Conservation (phyloP, 225 moss, liverwort and hornwort species). For the Physcomitrium patens region DNA sequence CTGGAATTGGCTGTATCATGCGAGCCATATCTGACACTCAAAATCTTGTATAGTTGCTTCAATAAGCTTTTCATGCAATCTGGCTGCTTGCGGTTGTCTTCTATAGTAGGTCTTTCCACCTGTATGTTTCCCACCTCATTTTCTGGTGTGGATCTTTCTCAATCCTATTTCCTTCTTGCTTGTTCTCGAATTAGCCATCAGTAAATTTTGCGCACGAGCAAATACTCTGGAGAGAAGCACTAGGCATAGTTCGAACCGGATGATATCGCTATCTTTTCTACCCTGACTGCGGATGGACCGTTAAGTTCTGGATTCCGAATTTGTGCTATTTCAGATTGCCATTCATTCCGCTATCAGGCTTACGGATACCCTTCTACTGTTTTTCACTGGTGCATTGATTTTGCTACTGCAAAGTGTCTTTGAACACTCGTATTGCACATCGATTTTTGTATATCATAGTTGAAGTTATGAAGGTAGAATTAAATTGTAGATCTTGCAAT, state of each 20-base stretch:
- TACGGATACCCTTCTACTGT: neutral
- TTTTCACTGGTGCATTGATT: conserved; percentile 18
- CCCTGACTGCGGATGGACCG: neutral
- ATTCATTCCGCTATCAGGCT: neutral
- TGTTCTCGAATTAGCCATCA: neutral
- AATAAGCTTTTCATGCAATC: conserved; percentile 1
- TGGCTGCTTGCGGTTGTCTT: conserved; percentile 19
- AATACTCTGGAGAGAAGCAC: neutral
- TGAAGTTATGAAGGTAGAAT: neutral
- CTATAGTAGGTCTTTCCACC: neutral
- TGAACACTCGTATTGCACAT: conserved; percentile 17
- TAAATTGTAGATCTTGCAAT: neutral
- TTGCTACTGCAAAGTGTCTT: neutral
- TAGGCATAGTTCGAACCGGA: neutral
- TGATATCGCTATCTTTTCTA: neutral
- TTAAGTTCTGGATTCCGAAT: neutral
- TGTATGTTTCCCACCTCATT: conserved; percentile 25
- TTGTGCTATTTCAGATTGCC: conserved; percentile 11
- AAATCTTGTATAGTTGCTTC: conserved; percentile 63
- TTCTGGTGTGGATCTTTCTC: neutral
- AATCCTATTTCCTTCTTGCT: neutral
- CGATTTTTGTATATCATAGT: conserved; percentile 13
- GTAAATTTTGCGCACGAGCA: neutral
- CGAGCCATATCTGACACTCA: conserved; percentile 85
- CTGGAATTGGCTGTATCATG: conserved; percentile 95